Conservation (phyloP, 2,329 filamentous ascomycete species). For the Drechmeria coniospora region DNA sequence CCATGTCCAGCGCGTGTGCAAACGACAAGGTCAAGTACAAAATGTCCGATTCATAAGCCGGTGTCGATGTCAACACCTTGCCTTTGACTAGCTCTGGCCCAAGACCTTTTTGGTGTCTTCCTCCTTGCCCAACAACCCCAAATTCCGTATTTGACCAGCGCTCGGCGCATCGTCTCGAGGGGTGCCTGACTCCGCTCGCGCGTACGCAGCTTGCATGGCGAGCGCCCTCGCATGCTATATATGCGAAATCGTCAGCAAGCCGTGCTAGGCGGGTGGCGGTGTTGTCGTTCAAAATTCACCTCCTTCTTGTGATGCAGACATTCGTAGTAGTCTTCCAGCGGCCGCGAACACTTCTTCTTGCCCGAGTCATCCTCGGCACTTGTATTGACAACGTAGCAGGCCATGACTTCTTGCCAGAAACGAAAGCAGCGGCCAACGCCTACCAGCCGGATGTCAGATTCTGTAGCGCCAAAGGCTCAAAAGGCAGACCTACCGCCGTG, state of each 20-base stretch:
- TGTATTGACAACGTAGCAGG: slow-evolving; percentile 95
- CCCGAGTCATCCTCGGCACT: slow-evolving; percentile 60
- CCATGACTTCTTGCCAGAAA: slow-evolving; percentile 98
- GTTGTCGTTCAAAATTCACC: slow-evolving; percentile 36
- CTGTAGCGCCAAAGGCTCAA: not conserved
- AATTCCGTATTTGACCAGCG: slow-evolving; percentile 71
- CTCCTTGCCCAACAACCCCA: slow-evolving; percentile 72
- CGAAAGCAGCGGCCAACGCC: slow-evolving; percentile 76
- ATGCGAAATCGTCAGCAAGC: too few relatives aligned
- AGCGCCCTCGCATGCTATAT: slow-evolving; percentile 59
- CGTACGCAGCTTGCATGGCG: slow-evolving; percentile 70
- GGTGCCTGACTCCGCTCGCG: slow-evolving; percentile 60
- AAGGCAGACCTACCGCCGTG: slow-evolving; percentile 48
- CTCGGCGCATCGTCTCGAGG: slow-evolving; percentile 68
- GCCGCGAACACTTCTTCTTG: slow-evolving; percentile 73
- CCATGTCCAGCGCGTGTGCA: too few relatives aligned
- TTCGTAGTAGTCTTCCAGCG: slow-evolving; percentile 95
- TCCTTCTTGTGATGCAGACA: slow-evolving; percentile 98
- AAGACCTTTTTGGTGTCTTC: slow-evolving; percentile 58
- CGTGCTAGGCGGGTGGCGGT: not conserved
- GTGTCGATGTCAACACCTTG: too few relatives aligned
- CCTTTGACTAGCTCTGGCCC: too few relatives aligned
- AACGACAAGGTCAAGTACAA: too few relatives aligned
- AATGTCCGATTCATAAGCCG: too few relatives aligned
- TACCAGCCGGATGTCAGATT: slow-evolving; percentile 16